Percentiles rank a stretch among this genome's conserved stretches.
phyloP scores from a whole-genome alignment of 495 filamentous ascomycete species.

The Talaromyces thailandensis region DNA sequence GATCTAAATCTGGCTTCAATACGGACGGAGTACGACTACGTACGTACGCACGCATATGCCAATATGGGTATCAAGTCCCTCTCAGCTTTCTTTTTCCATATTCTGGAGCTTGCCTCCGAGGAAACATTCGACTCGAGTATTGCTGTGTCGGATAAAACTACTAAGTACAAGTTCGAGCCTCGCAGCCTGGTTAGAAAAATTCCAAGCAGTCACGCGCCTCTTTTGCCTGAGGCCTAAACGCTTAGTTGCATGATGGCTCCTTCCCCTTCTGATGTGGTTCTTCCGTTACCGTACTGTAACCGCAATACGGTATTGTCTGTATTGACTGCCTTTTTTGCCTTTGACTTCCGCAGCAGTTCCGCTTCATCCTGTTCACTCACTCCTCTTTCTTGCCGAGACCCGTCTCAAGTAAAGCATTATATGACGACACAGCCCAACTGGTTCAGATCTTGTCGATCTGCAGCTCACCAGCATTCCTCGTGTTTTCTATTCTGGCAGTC shows the following conservation, averaged over 20 bases:
- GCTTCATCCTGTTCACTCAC: not conserved
- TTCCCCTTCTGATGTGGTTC: not conserved
- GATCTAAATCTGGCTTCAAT: not conserved
- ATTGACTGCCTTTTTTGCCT: not conserved
- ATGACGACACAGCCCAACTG: not conserved
- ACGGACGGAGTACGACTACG: too few relatives aligned
- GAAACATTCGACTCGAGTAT: not conserved
- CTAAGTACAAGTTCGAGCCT: not conserved
- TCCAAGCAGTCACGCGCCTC: not conserved
- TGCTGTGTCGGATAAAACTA: not conserved
- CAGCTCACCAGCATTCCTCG: not conserved
- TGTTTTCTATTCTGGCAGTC: not conserved
- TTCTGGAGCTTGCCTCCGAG: not conserved
- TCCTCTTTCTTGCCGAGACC: not conserved
- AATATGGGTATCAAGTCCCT: not conserved
- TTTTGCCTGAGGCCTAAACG: conserved; percentile 1
- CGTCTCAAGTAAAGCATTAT: not conserved
- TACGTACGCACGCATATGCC: not conserved
- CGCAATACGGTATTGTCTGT: not conserved
- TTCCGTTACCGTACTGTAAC: not conserved
- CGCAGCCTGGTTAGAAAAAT: not conserved
- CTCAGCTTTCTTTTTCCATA: not conserved
- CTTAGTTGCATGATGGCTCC: not conserved
- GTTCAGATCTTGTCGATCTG: not conserved
- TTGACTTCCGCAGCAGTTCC: not conserved